phyloP scores from a whole-genome alignment of 257 asterid species.

The Solanum habrochaites region DNA sequence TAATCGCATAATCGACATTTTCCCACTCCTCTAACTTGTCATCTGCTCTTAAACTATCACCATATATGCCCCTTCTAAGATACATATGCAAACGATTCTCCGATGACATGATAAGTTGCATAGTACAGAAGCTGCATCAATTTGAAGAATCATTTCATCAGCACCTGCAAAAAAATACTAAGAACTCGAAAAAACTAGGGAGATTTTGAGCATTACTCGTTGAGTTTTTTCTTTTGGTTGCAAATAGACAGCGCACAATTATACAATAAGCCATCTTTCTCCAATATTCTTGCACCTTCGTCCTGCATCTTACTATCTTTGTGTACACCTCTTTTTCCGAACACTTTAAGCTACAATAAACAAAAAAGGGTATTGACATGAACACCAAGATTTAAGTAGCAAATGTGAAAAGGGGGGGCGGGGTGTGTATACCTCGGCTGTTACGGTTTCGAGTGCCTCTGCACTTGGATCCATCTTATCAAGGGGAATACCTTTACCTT shows the following conservation, averaged over 20 bases:
- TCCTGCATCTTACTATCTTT: constrained; percentile 64
- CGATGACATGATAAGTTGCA: constrained; percentile 54
- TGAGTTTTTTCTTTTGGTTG: constrained; percentile 31
- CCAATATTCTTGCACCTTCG: constrained; percentile 56
- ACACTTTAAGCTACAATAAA: constrained; percentile 50
- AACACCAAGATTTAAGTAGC: background rate
- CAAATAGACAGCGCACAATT: constrained; percentile 54
- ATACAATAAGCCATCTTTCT: constrained; percentile 59
- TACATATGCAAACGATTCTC: constrained; percentile 55
- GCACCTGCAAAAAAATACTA: background rate
- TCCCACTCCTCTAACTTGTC: constrained; percentile 55
- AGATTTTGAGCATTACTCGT: constrained; percentile 32
- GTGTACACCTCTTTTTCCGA: constrained; percentile 83
- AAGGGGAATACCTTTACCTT: constrained; percentile 53
- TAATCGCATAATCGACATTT: constrained; percentile 22
- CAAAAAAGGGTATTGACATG: background rate
- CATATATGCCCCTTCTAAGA: constrained; percentile 52
- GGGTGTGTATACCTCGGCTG: constrained; percentile 31
- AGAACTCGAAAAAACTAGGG: no score
- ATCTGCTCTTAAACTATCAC: constrained; percentile 28
- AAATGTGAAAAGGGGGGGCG: background rate
- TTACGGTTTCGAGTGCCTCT: constrained; percentile 58
- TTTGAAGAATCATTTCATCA: background rate
- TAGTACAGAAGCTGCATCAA: constrained; percentile 32
- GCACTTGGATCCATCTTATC: constrained; percentile 43